Evolutionary conservation across 2,329 filamentous ascomycete genomes (phyloP).

Genomic region (Neodidymelliopsis sp.): DNA sequence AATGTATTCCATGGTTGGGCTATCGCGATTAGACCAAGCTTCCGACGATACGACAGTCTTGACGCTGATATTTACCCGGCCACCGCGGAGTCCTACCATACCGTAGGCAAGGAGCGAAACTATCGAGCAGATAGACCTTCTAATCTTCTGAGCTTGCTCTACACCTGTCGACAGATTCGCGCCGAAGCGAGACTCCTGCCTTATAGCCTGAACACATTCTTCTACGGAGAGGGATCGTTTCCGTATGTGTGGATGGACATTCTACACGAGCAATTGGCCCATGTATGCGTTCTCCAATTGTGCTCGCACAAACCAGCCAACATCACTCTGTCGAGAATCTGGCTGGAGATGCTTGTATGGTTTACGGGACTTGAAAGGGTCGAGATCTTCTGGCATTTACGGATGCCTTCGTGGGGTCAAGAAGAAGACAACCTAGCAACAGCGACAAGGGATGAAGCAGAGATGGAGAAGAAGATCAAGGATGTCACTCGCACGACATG

Average conservation of each 20-base stretch:
- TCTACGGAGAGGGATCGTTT: slow-evolving; percentile 1
- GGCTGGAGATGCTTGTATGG: slow-evolving; percentile 4
- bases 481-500: background rate
- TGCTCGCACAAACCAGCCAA: slow-evolving; percentile 7
- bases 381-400: slow-evolving; percentile 7
- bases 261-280: background rate
- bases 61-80: slow-evolving; percentile 4
- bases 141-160: slow-evolving; percentile 1
- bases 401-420: slow-evolving; percentile 1
- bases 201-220: background rate
- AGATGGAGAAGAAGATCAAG: slow-evolving; percentile 1
- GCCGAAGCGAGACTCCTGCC: slow-evolving; percentile 7
- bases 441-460: background rate
- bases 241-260: background rate
- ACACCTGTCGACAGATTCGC: slow-evolving; percentile 6
- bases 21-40: background rate
- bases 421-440: slow-evolving; percentile 11
- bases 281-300: background rate
- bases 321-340: slow-evolving; percentile 1
- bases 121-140: background rate
- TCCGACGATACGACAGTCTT: background rate
- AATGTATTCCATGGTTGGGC: slow-evolving; percentile 1
- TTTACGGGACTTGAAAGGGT: slow-evolving; percentile 1
- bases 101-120: background rate
- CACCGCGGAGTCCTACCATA: background rate